A percentile compares a stretch with the other conserved stretches of the same genome.
Evolutionary conservation across 164 flowering plant species (phyloP).

Genomic region (Nymphaea colorata): DNA sequence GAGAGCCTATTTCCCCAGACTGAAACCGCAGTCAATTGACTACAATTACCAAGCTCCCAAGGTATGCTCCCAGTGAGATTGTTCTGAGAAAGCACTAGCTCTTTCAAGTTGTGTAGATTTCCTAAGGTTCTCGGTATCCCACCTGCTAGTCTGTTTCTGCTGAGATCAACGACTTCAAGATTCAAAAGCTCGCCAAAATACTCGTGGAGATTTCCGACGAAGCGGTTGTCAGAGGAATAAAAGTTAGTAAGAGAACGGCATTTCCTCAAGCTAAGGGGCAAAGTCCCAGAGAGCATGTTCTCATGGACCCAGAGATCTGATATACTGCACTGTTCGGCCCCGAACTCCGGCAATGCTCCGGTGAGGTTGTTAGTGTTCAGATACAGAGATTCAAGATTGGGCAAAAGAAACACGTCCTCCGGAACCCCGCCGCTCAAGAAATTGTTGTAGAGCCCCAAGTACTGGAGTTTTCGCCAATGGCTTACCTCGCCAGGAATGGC

Average conservation of each 20-base stretch:
- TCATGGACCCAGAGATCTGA: constrained; percentile 6
- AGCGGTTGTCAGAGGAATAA: constrained; percentile 9
- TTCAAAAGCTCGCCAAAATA: constrained; percentile 1
- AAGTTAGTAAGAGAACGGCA: constrained; percentile 4
- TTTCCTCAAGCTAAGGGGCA: constrained; percentile 5
- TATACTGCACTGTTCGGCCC: neutral
- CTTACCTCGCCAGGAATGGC: constrained; percentile 10
- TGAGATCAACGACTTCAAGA: constrained; percentile 7
- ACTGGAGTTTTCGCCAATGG: constrained; percentile 1
- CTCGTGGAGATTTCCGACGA: constrained; percentile 5
- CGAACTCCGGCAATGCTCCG: constrained; percentile 3
- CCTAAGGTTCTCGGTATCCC: constrained; percentile 3
- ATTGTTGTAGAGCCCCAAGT: constrained; percentile 4
- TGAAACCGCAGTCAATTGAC: neutral
- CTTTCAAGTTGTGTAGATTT: neutral
- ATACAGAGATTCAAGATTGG: constrained; percentile 2
- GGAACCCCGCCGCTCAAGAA: constrained; percentile 3
- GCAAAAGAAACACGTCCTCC: neutral
- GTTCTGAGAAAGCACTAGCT: constrained; percentile 7
- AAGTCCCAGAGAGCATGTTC: constrained; percentile 6
- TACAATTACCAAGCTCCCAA: constrained; percentile 1
- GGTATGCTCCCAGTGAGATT: constrained; percentile 8
- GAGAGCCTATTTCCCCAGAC: neutral
- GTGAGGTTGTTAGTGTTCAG: constrained; percentile 5
- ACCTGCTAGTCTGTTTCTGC: constrained; percentile 1